Conservation (phyloP, 345 rosid genomes). For the Aquilaria sinensis region DNA sequence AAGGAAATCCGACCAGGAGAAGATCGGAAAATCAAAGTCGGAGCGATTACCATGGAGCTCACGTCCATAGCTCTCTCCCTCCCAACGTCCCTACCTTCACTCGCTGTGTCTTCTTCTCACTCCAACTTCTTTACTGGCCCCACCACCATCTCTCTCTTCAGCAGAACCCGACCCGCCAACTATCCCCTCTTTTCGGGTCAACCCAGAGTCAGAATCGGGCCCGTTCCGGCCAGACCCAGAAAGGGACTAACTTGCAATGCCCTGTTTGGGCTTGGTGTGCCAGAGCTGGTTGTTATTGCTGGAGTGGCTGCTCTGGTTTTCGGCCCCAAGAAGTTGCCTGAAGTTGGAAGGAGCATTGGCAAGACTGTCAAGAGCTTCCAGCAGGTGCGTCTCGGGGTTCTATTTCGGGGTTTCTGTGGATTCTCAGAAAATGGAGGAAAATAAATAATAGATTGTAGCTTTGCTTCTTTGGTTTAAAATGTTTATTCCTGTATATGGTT, state of each 20-base stretch:
- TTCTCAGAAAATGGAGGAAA: slow-evolving; percentile 4
- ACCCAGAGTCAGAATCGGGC: slow-evolving; percentile 24
- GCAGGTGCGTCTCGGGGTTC: slow-evolving; percentile 44
- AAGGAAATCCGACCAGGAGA: neutral
- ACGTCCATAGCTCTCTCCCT: slow-evolving; percentile 42
- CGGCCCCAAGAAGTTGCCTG: slow-evolving; percentile 95
- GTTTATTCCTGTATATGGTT: neutral
- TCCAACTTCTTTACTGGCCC: slow-evolving; percentile 35
- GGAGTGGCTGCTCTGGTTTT: slow-evolving; percentile 89
- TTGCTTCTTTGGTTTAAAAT: neutral
- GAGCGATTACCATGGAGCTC: slow-evolving; percentile 50
- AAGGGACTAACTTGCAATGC: slow-evolving; percentile 64
- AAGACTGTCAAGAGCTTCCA: slow-evolving; percentile 95
- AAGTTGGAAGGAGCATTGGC: slow-evolving; percentile 89
- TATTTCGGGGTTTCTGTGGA: slow-evolving; percentile 12
- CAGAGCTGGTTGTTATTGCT: slow-evolving; percentile 92
- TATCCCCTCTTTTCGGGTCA: slow-evolving; percentile 32
- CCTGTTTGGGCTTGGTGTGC: slow-evolving; percentile 90
- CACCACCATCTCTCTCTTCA: slow-evolving; percentile 15
- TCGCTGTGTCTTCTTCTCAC: slow-evolving; percentile 45
- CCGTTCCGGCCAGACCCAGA: slow-evolving; percentile 25
- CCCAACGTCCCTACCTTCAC: slow-evolving; percentile 23
- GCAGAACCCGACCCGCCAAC: slow-evolving; percentile 11
- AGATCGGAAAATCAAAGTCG: slow-evolving; percentile 8
- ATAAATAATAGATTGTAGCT: slow-evolving; percentile 5